Conservation (phyloP, 352 stramenopile species). For the Albugo laibachii region DNA sequence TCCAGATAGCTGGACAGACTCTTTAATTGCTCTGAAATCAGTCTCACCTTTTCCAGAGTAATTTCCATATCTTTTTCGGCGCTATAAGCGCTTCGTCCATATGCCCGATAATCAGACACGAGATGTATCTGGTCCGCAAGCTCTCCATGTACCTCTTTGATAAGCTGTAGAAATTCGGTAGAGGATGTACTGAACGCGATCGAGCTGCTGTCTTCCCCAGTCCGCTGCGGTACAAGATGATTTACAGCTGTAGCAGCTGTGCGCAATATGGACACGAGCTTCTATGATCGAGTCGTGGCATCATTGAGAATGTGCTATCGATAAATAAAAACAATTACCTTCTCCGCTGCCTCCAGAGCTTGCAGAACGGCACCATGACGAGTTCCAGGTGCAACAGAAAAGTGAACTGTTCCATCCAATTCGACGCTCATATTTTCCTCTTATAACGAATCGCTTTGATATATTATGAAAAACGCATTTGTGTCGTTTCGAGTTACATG, state of each 20-base stretch:
- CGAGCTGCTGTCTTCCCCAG: conserved; percentile 39
- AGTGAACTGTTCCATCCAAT: no score
- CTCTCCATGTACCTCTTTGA: conserved; percentile 72
- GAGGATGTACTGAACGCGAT: conserved; percentile 57
- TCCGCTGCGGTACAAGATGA: conserved; percentile 34
- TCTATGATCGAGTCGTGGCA: conserved; percentile 15
- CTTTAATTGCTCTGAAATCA: conserved; percentile 62
- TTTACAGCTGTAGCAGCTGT: conserved; percentile 45
- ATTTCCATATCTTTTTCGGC: conserved; percentile 65
- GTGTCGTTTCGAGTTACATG: no score
- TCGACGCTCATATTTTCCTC: no score
- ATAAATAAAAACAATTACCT: conserved; percentile 16
- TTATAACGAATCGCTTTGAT: no score
- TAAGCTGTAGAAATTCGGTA: conserved; percentile 70
- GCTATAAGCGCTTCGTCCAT: conserved; percentile 64
- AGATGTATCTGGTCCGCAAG: conserved; percentile 68
- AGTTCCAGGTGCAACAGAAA: conserved; percentile 11
- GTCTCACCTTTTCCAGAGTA: conserved; percentile 50
- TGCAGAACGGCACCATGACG: conserved; percentile 61
- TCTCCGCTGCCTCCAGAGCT: conserved; percentile 46
- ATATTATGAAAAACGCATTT: no score
- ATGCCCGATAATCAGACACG: conserved; percentile 69
- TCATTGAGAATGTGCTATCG: not conserved
- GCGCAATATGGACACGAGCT: conserved; percentile 55
- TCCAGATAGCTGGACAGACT: conserved; percentile 57